Evolutionary conservation across 805 yeast species (phyloP).

Genomic region (Yamadazyma akitaensis): DNA sequence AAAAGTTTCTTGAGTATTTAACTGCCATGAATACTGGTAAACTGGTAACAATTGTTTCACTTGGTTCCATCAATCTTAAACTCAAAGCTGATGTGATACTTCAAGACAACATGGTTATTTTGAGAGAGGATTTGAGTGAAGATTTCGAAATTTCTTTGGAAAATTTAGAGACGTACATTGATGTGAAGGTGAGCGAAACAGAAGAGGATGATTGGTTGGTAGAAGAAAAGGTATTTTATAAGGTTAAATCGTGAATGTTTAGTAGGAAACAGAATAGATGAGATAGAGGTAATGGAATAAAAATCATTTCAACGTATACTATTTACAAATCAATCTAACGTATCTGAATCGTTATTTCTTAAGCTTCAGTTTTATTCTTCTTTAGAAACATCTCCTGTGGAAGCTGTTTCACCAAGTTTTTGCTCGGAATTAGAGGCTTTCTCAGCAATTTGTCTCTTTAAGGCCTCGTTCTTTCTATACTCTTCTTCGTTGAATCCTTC

Average conservation of each 20-base stretch:
- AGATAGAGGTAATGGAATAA: no score
- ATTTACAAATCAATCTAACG: no score
- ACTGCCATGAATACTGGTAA: neutral
- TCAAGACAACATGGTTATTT: neutral
- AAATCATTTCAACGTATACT: no score
- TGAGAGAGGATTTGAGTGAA: neutral
- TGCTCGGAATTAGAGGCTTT: neutral
- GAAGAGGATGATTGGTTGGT: neutral
- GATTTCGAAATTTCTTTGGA: neutral
- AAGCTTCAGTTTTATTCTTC: neutral
- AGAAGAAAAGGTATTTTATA: neutral
- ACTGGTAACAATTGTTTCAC: neutral
- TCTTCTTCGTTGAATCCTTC: slow-evolving; percentile 32
- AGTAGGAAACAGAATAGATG: neutral
- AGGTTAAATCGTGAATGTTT: neutral
- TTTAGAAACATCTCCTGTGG: neutral
- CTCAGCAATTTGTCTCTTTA: neutral
- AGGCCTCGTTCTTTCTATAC: slow-evolving; percentile 3
- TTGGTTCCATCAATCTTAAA: neutral
- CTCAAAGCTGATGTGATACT: slow-evolving; percentile 1
- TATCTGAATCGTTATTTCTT: neutral
- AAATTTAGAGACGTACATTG: neutral
- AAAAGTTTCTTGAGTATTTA: neutral
- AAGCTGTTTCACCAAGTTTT: neutral
- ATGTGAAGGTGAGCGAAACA: neutral